phyloP scores from a whole-genome alignment of 1,284 basidiomycete genomes.

The Ceratobasidium papillatum region DNA sequence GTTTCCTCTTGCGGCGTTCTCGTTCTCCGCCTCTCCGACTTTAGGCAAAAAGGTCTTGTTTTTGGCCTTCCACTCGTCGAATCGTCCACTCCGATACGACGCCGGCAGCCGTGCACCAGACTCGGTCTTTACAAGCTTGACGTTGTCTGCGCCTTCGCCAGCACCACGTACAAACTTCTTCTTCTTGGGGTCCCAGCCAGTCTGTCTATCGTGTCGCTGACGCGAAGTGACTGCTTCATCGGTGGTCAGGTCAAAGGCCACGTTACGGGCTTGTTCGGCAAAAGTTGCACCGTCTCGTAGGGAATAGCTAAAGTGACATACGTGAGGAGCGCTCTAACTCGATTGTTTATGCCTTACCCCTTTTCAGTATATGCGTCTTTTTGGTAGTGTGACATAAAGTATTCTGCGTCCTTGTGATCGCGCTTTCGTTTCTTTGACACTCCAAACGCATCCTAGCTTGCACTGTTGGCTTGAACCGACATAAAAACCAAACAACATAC shows the following conservation, averaged over 20 bases:
- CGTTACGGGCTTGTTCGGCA: constrained; percentile 80
- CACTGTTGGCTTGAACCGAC: neutral
- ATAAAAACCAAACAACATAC: constrained; percentile 56
- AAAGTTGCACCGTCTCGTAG: constrained; percentile 85
- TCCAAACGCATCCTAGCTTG: constrained; percentile 77
- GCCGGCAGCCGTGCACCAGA: constrained; percentile 93
- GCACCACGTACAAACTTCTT: constrained; percentile 92
- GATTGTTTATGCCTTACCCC: constrained; percentile 65
- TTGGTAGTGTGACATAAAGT: constrained; percentile 92
- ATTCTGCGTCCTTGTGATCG: constrained; percentile 80
- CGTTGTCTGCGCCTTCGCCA: constrained; percentile 88
- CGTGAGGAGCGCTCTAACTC: neutral
- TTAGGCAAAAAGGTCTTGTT: constrained; percentile 75
- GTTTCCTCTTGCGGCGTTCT: constrained; percentile 54
- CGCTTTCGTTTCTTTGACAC: constrained; percentile 57
- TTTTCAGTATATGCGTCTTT: constrained; percentile 86
- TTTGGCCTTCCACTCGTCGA: constrained; percentile 93
- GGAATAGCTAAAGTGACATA: constrained; percentile 71
- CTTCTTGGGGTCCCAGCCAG: constrained; percentile 95
- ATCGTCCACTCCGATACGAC: constrained; percentile 90
- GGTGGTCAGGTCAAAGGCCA: constrained; percentile 83
- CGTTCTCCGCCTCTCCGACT: constrained; percentile 80
- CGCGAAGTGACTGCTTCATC: constrained; percentile 74
- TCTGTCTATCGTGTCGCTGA: constrained; percentile 69
- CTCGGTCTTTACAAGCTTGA: constrained; percentile 94